Conservation (phyloP, 805 yeast species). For the Brettanomyces custersianus region DNA sequence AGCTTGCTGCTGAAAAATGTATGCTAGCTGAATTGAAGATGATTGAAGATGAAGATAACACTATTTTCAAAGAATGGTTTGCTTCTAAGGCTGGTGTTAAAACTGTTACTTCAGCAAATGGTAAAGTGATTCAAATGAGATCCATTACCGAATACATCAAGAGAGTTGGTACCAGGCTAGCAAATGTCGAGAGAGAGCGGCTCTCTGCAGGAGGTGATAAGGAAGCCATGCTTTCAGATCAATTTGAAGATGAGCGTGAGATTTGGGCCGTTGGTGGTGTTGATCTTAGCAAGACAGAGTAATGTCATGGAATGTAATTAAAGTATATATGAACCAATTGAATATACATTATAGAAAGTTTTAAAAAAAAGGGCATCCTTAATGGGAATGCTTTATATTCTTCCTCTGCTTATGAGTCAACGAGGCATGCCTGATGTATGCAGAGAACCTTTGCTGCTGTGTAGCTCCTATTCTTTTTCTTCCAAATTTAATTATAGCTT, state of each 20-base stretch:
- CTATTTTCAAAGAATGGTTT: constrained; percentile 59
- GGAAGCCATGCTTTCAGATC: constrained; percentile 76
- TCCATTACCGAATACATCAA: constrained; percentile 82
- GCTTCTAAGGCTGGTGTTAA: constrained; percentile 27
- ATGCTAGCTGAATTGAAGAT: constrained; percentile 63
- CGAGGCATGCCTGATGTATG: constrained; percentile 11
- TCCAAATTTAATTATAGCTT: constrained; percentile 5
- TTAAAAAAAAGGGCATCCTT: background rate
- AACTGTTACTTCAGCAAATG: constrained; percentile 33
- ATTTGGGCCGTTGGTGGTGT: constrained; percentile 83
- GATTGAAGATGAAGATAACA: constrained; percentile 53
- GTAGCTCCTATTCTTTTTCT: constrained; percentile 1
- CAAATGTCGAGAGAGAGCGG: constrained; percentile 80
- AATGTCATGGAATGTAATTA: too few species aligned
- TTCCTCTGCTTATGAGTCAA: constrained; percentile 6
- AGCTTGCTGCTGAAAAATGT: constrained; percentile 90
- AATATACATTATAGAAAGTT: background rate
- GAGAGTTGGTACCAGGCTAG: constrained; percentile 84
- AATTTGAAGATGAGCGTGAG: constrained; percentile 78
- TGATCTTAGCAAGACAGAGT: constrained; percentile 31
- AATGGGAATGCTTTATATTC: background rate
- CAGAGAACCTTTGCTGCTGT: constrained; percentile 4
- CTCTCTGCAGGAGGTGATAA: constrained; percentile 85
- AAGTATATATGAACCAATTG: background rate
- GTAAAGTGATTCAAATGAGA: constrained; percentile 47